phyloP scores from a whole-genome alignment of 148 eudicot species.

The Drosera capensis region DNA sequence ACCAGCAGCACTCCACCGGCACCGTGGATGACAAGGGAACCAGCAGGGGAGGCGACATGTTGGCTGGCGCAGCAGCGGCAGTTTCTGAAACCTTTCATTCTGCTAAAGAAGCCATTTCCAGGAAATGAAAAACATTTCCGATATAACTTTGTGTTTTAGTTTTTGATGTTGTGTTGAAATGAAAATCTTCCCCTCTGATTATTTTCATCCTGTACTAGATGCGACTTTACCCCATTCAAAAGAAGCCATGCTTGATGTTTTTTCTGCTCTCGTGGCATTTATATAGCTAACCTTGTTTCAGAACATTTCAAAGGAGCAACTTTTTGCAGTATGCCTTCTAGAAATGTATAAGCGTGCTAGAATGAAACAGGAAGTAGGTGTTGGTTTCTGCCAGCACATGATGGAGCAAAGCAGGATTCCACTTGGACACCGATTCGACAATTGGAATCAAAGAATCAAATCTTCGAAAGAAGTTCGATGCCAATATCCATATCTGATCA shows the following conservation, averaged over 20 bases:
- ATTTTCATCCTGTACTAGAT: neutral
- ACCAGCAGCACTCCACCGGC: slow-evolving; percentile 16
- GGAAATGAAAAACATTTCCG: neutral
- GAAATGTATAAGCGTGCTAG: too few relatives aligned
- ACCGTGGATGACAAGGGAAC: slow-evolving; percentile 6
- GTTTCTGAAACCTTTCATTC: slow-evolving; percentile 24
- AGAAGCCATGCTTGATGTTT: too few relatives aligned
- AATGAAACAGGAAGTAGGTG: too few relatives aligned
- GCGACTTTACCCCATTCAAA: too few relatives aligned
- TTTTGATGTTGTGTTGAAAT: neutral
- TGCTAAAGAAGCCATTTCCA: slow-evolving; percentile 23
- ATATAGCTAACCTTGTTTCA: too few relatives aligned
- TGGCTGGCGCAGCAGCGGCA: slow-evolving; percentile 26
- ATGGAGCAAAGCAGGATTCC: too few relatives aligned
- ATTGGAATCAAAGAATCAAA: too few relatives aligned
- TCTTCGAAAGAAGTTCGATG: neutral
- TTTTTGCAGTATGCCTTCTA: too few relatives aligned
- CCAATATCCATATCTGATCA: neutral
- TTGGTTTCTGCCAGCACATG: too few relatives aligned
- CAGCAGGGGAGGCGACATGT: slow-evolving; percentile 13
- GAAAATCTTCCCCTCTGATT: neutral
- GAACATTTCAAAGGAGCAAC: too few relatives aligned
- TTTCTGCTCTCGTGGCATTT: too few relatives aligned
- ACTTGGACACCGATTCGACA: too few relatives aligned
- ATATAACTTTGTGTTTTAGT: neutral